Evolutionary conservation across 1,284 basidiomycete species (phyloP).

Genomic region (Malassezia equina): DNA sequence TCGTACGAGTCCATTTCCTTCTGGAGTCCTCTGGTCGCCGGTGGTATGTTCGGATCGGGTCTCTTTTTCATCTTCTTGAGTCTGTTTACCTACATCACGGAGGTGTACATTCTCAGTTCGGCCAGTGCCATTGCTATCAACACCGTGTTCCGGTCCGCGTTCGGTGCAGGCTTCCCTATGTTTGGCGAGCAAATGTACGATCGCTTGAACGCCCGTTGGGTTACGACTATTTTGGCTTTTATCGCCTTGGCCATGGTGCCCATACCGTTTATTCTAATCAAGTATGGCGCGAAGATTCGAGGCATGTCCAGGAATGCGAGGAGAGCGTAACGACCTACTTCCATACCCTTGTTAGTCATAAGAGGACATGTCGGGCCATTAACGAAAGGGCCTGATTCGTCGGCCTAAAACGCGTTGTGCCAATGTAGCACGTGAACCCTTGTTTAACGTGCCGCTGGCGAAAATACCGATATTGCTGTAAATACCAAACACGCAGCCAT

Average conservation of each 20-base stretch:
- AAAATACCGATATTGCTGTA: no score
- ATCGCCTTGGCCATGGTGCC: slow-evolving; percentile 61
- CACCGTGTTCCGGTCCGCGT: slow-evolving; percentile 58
- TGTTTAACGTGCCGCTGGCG: no score
- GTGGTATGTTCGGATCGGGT: slow-evolving; percentile 48
- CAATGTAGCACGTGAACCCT: no score
- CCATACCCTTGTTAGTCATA: not conserved
- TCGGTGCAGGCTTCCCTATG: slow-evolving; percentile 55
- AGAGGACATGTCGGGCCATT: not conserved
- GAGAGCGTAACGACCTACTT: not conserved
- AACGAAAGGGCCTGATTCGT: no score
- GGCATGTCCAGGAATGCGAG: slow-evolving; percentile 45
- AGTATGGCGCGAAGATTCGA: slow-evolving; percentile 51
- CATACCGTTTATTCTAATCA: slow-evolving; percentile 54
- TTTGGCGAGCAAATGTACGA: slow-evolving; percentile 54
- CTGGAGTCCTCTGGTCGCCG: slow-evolving; percentile 52
- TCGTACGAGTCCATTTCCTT: slow-evolving; percentile 42
- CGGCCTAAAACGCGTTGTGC: no score
- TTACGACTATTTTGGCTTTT: slow-evolving; percentile 63
- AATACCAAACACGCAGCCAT: no score
- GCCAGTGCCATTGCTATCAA: slow-evolving; percentile 57
- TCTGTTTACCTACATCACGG: slow-evolving; percentile 52
- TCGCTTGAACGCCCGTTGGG: slow-evolving; percentile 61
- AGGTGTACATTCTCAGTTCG: slow-evolving; percentile 52
- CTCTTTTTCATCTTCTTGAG: slow-evolving; percentile 56